A percentile compares a stretch with the other conserved stretches of the same genome.
These are phyloP conservation scores for Platanus orientalis DNA, from an alignment of 164 flowering plant species.

Conservation along the genomic window DNA sequence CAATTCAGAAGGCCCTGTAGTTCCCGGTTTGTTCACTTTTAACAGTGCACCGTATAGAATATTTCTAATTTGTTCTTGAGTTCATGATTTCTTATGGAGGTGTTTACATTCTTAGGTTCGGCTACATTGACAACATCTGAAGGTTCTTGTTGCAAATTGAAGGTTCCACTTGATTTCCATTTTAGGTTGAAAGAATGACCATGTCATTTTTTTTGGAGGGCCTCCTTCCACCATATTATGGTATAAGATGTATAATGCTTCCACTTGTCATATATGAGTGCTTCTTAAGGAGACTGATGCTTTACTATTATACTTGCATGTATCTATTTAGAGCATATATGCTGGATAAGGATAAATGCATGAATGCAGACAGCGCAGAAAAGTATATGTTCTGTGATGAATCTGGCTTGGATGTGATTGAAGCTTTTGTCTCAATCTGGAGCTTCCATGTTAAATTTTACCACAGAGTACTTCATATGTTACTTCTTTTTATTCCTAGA, in stretches of 20 bases:
- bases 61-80: slow-evolving; percentile 7
- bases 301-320: slow-evolving; percentile 5
- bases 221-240: slow-evolving; percentile 32
- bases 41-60: background rate
- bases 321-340: slow-evolving; percentile 41
- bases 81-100: slow-evolving; percentile 13
- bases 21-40: slow-evolving; percentile 31
- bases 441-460: slow-evolving; percentile 54
- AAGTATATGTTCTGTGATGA: slow-evolving; percentile 44
- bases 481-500: background rate
- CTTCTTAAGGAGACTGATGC: slow-evolving; percentile 21
- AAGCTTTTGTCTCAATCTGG: slow-evolving; percentile 56
- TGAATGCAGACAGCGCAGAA: slow-evolving; percentile 59
- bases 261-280: background rate
- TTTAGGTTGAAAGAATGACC: slow-evolving; percentile 40
- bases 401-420: slow-evolving; percentile 37
- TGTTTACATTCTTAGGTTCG: slow-evolving; percentile 34
- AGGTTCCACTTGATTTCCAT: slow-evolving; percentile 57
- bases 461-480: slow-evolving; percentile 54
- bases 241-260: slow-evolving; percentile 26
- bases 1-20: slow-evolving; percentile 88
- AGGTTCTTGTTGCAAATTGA: slow-evolving; percentile 32
- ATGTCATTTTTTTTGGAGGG: slow-evolving; percentile 58
- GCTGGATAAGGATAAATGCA: slow-evolving; percentile 32
- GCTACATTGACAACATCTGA: slow-evolving; percentile 31